These are phyloP conservation scores for Pseudogymnoascus sp. DNA, from an alignment of 2,329 filamentous ascomycete species.

Conservation along the genomic window DNA sequence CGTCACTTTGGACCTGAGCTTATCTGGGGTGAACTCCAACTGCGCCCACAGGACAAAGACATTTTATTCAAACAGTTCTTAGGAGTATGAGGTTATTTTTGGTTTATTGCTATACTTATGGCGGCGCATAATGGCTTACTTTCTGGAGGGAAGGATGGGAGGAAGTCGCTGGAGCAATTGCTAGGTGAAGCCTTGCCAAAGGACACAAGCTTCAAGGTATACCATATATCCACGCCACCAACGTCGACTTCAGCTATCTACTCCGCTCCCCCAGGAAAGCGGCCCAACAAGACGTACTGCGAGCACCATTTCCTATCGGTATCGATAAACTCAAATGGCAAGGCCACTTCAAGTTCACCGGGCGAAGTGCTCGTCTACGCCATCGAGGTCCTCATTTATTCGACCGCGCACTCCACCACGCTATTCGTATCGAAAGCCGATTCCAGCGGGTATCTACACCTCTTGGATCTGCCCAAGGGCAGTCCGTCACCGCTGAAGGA, in stretches of 20 bases:
- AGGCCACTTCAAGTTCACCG: conserved; percentile 16
- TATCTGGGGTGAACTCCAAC: background rate
- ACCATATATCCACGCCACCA: conserved; percentile 83
- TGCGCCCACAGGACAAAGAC: background rate
- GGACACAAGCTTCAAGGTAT: conserved; percentile 54
- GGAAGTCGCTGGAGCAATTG: conserved; percentile 22
- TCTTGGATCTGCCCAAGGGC: conserved; percentile 54
- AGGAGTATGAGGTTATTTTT: conserved; percentile 9
- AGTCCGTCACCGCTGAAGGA: conserved; percentile 64
- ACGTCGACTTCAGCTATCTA: conserved; percentile 67
- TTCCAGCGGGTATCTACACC: conserved; percentile 77
- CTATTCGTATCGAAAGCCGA: conserved; percentile 96
- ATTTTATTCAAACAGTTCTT: background rate
- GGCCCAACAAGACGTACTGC: conserved; percentile 70
- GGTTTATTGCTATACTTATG: conserved; percentile 21
- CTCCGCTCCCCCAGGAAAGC: conserved; percentile 63
- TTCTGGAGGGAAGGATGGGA: conserved; percentile 19
- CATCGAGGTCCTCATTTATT: conserved; percentile 82
- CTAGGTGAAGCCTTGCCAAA: conserved; percentile 40
- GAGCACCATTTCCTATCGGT: conserved; percentile 72
- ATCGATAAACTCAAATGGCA: conserved; percentile 35
- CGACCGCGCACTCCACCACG: conserved; percentile 69
- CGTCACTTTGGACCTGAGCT: background rate
- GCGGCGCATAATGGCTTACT: conserved; percentile 20
- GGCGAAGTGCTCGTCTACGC: conserved; percentile 62